Evolutionary conservation across 1,284 basidiomycete genomes (phyloP).

Genomic region (Tilletia indica): DNA sequence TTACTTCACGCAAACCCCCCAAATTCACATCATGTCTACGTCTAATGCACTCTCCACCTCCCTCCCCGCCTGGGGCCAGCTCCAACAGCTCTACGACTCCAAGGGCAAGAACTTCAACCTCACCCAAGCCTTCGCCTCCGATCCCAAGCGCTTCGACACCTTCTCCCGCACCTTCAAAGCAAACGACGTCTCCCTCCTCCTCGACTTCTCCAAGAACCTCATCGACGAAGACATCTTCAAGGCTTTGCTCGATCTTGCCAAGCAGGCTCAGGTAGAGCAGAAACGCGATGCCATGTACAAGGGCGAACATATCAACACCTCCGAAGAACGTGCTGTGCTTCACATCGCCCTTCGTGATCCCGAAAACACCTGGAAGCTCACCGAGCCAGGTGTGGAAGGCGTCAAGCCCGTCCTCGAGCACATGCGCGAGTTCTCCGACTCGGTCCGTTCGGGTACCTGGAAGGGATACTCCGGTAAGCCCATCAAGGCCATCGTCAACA

Average conservation of each 20-base stretch:
- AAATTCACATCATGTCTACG: not conserved
- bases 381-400: slow-evolving; percentile 76
- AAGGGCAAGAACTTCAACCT: slow-evolving; percentile 76
- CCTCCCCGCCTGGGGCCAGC: slow-evolving; percentile 76
- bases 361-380: slow-evolving; percentile 65
- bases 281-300: slow-evolving; percentile 89
- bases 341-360: slow-evolving; percentile 92
- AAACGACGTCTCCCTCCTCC: slow-evolving; percentile 75
- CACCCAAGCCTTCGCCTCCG: slow-evolving; percentile 84
- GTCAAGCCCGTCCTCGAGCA: slow-evolving; percentile 81
- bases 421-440: slow-evolving; percentile 84
- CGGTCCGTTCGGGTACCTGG: slow-evolving; percentile 81
- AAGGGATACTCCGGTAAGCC: slow-evolving; percentile 95
- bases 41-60: slow-evolving; percentile 35
- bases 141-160: slow-evolving; percentile 80
- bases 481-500: slow-evolving; percentile 94
- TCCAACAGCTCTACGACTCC: slow-evolving; percentile 77
- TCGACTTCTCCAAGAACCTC: slow-evolving; percentile 97
- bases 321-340: slow-evolving; percentile 91
- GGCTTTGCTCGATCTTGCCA: slow-evolving; percentile 73
- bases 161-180: slow-evolving; percentile 74
- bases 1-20: not conserved
- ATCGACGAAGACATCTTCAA: slow-evolving; percentile 76
- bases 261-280: slow-evolving; percentile 80
- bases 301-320: slow-evolving; percentile 96